Conservation (phyloP, 345 rosid species). For the Salix koriyanagi region DNA sequence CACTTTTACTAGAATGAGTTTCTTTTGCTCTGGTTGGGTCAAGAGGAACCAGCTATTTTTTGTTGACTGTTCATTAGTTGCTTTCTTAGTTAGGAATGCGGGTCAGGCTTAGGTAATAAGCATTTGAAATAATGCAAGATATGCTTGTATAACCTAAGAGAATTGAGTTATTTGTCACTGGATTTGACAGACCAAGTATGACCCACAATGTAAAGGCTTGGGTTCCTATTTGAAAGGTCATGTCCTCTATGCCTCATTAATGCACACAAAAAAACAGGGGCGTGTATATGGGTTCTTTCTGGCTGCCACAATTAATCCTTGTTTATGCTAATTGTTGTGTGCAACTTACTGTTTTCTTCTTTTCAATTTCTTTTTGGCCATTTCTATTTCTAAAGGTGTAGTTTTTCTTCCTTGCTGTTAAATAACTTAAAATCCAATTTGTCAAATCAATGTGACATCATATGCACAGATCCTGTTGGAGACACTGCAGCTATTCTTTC, state of each 20-base stretch:
- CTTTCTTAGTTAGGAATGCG: not conserved
- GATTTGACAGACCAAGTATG: not conserved
- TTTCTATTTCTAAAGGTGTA: not conserved
- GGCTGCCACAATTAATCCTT: not conserved
- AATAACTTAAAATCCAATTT: not conserved
- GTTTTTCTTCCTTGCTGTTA: not conserved
- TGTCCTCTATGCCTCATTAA: not conserved
- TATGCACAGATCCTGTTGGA: not conserved
- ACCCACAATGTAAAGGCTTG: not conserved
- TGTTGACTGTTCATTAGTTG: not conserved
- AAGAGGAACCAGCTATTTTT: not conserved
- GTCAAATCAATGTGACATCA: not conserved
- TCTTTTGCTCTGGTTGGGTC: not conserved
- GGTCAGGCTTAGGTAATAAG: not conserved
- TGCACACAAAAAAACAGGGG: not conserved
- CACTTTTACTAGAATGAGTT: not conserved
- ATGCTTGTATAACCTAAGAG: not conserved
- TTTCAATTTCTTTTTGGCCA: not conserved
- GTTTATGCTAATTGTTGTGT: not conserved
- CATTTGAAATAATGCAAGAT: not conserved
- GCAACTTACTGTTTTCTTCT: not conserved
- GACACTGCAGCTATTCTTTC: not conserved
- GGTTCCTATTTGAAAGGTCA: not conserved
- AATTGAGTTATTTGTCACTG: not conserved
- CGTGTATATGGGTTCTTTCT: not conserved